Conservation (phyloP, 2,329 filamentous ascomycete genomes). For the Aspergillus tanneri region DNA sequence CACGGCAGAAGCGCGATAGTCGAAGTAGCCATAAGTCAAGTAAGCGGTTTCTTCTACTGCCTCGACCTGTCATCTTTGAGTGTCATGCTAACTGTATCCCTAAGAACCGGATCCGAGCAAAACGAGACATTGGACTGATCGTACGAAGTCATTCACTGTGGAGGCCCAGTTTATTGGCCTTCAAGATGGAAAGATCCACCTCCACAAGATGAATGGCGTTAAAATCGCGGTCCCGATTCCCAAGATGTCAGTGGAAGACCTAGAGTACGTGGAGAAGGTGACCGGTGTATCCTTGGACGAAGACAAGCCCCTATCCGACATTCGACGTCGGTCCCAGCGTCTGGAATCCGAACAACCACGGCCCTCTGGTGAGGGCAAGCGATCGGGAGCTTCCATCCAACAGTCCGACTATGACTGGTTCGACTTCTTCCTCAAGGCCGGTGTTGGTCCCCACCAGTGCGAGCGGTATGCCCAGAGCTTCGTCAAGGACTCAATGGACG, state of each 20-base stretch:
- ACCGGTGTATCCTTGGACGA: slow-evolving; percentile 88
- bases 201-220: slow-evolving; percentile 96
- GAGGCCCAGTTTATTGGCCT: slow-evolving; percentile 94
- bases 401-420: slow-evolving; percentile 88
- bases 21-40: slow-evolving; percentile 69
- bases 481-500: slow-evolving; percentile 88
- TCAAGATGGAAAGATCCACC: slow-evolving; percentile 92
- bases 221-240: slow-evolving; percentile 94
- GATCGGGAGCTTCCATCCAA: slow-evolving; percentile 42
- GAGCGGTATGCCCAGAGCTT: slow-evolving; percentile 93
- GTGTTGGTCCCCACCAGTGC: slow-evolving; percentile 88
- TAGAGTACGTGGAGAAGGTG: slow-evolving; percentile 87
- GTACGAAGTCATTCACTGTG: slow-evolving; percentile 93
- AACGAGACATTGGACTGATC: slow-evolving; percentile 90
- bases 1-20: slow-evolving; percentile 70
- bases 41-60: slow-evolving; percentile 49
- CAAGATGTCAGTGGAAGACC: slow-evolving; percentile 93
- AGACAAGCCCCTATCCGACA: slow-evolving; percentile 86
- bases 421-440: slow-evolving; percentile 92
- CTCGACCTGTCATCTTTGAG: not conserved
- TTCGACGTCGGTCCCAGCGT: slow-evolving; percentile 52
- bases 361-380: slow-evolving; percentile 38
- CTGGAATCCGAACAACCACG: slow-evolving; percentile 30
- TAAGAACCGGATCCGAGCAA: slow-evolving; percentile 79
- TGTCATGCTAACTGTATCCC: slow-evolving; percentile 2